A percentile compares a stretch with the other conserved stretches of the same genome.
phyloP scores from a whole-genome alignment of 768 basidiomycete genomes.

The Suillus decipiens region DNA sequence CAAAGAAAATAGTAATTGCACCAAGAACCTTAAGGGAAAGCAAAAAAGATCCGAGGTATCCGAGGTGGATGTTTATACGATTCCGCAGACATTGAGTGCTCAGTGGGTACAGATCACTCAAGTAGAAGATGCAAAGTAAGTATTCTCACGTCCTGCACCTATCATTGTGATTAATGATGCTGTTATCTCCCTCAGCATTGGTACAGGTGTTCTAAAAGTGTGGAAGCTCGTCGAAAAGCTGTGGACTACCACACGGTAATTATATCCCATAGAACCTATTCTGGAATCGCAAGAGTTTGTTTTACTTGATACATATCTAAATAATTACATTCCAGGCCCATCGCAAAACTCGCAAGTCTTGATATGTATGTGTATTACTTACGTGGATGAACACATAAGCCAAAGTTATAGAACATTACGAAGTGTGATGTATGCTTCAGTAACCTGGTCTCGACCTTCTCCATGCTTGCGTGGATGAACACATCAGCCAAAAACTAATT shows the following conservation, averaged over 20 bases:
- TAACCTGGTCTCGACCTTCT: constrained; percentile 29
- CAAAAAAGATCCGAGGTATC: constrained; percentile 19
- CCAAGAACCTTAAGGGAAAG: constrained; percentile 15
- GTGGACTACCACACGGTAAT: constrained; percentile 35
- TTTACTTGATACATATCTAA: constrained; percentile 8
- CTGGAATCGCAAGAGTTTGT: neutral
- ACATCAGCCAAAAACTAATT: constrained; percentile 10
- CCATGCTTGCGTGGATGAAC: constrained; percentile 22
- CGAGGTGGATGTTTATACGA: constrained; percentile 12
- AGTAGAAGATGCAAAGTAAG: constrained; percentile 64
- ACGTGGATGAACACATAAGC: constrained; percentile 21
- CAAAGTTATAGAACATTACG: constrained; percentile 9
- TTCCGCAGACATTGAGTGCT: constrained; percentile 20
- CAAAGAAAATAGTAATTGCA: constrained; percentile 13
- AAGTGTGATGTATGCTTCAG: constrained; percentile 22
- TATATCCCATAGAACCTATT: neutral
- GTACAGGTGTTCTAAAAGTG: constrained; percentile 74
- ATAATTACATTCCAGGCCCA: constrained; percentile 2
- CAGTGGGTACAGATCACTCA: constrained; percentile 58
- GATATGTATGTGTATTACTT: constrained; percentile 6
- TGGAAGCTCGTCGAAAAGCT: constrained; percentile 59
- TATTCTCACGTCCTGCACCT: constrained; percentile 18
- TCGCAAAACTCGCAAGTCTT: neutral
- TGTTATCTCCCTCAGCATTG: constrained; percentile 49
- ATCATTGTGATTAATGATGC: neutral